These are phyloP conservation scores for Monosporascus sp. DNA, from an alignment of 2,329 filamentous ascomycete species.

Conservation along the genomic window DNA sequence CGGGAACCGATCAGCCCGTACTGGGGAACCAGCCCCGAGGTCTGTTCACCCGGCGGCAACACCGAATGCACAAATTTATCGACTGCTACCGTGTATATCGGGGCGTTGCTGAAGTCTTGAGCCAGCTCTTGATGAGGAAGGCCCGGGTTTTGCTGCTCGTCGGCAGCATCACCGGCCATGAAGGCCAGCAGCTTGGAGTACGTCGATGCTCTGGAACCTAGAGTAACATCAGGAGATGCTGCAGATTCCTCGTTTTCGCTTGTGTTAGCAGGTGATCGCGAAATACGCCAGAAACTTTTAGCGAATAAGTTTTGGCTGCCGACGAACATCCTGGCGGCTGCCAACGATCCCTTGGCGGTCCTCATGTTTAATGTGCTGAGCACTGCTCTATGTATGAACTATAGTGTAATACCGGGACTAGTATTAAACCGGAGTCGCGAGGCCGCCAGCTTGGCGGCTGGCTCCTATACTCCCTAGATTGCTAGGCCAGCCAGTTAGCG, in stretches of 20 bases:
- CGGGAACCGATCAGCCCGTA: constrained; percentile 14
- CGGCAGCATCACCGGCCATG: not conserved
- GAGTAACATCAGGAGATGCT: not conserved
- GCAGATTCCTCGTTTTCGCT: not conserved
- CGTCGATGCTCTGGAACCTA: not conserved
- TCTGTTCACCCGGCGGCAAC: not conserved
- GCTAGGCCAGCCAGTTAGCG: no score
- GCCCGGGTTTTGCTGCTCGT: not conserved
- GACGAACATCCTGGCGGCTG: not conserved
- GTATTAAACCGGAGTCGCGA: no score
- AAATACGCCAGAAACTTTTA: not conserved
- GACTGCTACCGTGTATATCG: not conserved
- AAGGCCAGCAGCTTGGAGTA: not conserved
- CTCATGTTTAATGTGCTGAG: not conserved
- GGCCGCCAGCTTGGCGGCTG: no score
- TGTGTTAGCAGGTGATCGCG: not conserved
- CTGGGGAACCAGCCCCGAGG: constrained; percentile 7
- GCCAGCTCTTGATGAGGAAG: not conserved
- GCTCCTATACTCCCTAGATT: no score
- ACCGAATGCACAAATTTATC: not conserved
- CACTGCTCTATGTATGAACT: no score
- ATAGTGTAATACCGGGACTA: no score
- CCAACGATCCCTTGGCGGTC: not conserved
- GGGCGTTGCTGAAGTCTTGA: not conserved
- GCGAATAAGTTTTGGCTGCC: no score